A percentile compares a stretch with the other conserved stretches of the same genome.
Evolutionary conservation across 495 filamentous ascomycete genomes (phyloP).

Genomic region (Neurospora sp.): DNA sequence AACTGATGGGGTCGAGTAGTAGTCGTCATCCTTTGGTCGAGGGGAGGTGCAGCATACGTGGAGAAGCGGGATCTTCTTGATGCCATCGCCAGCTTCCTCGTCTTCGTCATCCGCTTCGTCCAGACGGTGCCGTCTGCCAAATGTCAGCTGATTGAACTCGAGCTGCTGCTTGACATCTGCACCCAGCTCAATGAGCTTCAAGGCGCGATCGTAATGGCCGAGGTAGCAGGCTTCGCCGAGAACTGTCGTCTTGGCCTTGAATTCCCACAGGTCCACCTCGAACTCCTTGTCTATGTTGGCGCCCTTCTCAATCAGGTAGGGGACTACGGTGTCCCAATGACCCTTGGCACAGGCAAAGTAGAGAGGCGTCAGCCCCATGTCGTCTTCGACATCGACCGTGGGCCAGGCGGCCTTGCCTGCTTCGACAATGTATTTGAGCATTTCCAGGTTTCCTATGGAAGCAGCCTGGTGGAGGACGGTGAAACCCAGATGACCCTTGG

Average conservation of each 20-base stretch:
- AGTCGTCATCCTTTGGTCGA: background rate
- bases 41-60: background rate
- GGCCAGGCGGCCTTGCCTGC: background rate
- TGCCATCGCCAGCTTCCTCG: background rate
- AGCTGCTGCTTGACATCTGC: background rate
- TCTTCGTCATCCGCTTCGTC: background rate
- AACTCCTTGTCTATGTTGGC: conserved; percentile 1
- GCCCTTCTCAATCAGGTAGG: background rate
- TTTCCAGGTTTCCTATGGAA: background rate
- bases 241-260: background rate
- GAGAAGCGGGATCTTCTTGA: background rate
- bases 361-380: conserved; percentile 1
- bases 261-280: background rate
- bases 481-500: background rate
- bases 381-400: conserved; percentile 2
- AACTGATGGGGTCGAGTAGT: background rate
- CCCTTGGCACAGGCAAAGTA: conserved; percentile 3
- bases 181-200: conserved; percentile 6
- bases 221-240: conserved; percentile 7
- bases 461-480: conserved; percentile 6
- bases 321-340: conserved; percentile 1
- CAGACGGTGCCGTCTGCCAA: background rate
- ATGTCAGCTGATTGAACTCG: background rate
- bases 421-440: background rate
- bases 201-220: conserved; percentile 4